Base-by-base conservation (phyloP, 23 red algal species). In the Gracilaria domingensis region DNA sequence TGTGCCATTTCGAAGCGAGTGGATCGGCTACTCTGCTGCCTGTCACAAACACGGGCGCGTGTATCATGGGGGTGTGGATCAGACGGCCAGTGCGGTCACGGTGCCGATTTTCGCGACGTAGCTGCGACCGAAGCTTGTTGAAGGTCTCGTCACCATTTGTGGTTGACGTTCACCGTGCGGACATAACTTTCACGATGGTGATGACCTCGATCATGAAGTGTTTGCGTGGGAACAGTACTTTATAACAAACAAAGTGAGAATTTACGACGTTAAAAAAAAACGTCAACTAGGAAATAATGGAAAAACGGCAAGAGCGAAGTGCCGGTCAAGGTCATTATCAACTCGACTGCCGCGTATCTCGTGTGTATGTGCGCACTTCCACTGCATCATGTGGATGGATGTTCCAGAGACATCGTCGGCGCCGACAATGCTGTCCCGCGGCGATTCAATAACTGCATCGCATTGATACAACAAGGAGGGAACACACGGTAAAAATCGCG, bases 1-100 rank as follows among this genome's bases (percentile, higher is more conserved):
- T 82, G 0, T n/a, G 70, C 54, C 18, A 87, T 99, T 47, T 87
- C 90, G 4, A 91, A n/a, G n/a, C n/a, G 89, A 14, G 97, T 94
- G 16, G 97, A 99, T 82, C 91, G 97, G 49, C 94, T n/a, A 96
- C 57, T 96, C 94, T 24, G 90, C 94, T 17, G 97, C n/a, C 97
- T 38, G 87, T 99, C 18, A 99, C 93, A 17, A 93, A 95, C 57
- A 80, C 55, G 23, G 97, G 97, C 12, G 77, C 80, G 92, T 99
- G 17, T 96, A 95, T 89, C 93, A 24, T 99, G 97, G 97, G 97
- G 97, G 20, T 94, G 94, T 47, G 93, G 97, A 45, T 82, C 87
- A 6, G 91, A 94, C 40, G 97, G 97, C 2, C 97, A 99, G 78
- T 91, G 89, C 48, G 95, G 95, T 29, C 82, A 86, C 40, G 38